A percentile compares a stretch with the other conserved stretches of the same genome.
Evolutionary conservation across 1,284 basidiomycete genomes (phyloP).

Genomic region (Stereum hirsutum): DNA sequence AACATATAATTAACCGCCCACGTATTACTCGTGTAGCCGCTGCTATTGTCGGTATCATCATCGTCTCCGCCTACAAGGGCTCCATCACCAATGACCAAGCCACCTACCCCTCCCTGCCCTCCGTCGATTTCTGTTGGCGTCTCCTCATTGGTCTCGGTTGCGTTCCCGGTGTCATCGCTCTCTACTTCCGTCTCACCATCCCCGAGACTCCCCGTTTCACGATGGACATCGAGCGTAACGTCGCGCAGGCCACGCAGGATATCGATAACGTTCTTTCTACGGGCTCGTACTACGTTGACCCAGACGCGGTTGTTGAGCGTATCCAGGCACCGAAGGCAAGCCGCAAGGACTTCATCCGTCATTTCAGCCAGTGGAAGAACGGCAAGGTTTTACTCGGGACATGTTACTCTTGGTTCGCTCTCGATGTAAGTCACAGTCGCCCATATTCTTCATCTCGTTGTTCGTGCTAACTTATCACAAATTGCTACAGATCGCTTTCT

Average conservation of each 20-base stretch:
- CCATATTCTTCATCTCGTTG: constrained; percentile 4
- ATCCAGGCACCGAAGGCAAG: constrained; percentile 58
- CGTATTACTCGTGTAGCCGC: constrained; percentile 34
- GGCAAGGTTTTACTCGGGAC: constrained; percentile 56
- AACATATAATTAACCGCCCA: constrained; percentile 16
- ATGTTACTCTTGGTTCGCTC: constrained; percentile 69
- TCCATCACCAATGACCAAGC: constrained; percentile 45
- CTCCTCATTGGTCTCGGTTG: constrained; percentile 65
- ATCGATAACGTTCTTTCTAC: constrained; percentile 55
- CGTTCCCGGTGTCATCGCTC: constrained; percentile 55
- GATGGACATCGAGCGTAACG: constrained; percentile 83
- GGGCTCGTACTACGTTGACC: constrained; percentile 43
- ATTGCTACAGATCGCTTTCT: constrained; percentile 72
- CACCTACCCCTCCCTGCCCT: constrained; percentile 29
- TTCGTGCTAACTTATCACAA: constrained; percentile 7
- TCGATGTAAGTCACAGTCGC: constrained; percentile 39
- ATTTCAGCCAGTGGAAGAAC: constrained; percentile 61
- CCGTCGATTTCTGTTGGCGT: constrained; percentile 59
- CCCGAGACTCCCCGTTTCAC: constrained; percentile 82
- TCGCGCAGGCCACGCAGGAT: constrained; percentile 62
- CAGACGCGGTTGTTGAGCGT: constrained; percentile 46
- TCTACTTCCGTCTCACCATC: constrained; percentile 74
- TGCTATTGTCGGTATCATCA: constrained; percentile 60
- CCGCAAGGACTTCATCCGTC: constrained; percentile 48
- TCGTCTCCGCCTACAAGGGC: constrained; percentile 62